Conservation (phyloP, 2,329 filamentous ascomycete species). For the Dactylonectria macrodidyma region DNA sequence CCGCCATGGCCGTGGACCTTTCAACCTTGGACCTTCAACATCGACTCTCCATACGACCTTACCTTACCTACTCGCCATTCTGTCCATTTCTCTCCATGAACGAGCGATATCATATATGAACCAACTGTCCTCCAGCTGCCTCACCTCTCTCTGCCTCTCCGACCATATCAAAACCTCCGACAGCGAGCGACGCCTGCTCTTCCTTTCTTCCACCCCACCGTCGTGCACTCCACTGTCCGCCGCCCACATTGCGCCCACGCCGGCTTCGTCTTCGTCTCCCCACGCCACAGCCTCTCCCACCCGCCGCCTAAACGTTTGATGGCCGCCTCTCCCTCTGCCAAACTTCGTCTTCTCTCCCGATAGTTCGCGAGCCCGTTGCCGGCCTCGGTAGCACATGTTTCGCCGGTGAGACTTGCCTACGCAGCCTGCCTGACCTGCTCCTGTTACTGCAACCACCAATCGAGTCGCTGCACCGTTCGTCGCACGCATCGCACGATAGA, state of each 20-base stretch:
- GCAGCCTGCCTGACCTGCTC: slow-evolving; percentile 39
- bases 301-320: slow-evolving; percentile 39
- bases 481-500: slow-evolving; percentile 41
- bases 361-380: slow-evolving; percentile 34
- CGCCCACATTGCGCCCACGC: slow-evolving; percentile 20
- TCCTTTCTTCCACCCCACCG: slow-evolving; percentile 35
- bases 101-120: slow-evolving; percentile 33
- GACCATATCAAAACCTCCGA: slow-evolving; percentile 20
- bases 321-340: slow-evolving; percentile 31
- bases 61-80: too few relatives aligned
- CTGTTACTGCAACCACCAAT: slow-evolving; percentile 37
- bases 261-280: slow-evolving; percentile 34
- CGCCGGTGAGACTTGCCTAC: slow-evolving; percentile 48
- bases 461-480: slow-evolving; percentile 40
- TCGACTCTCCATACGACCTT: not conserved
- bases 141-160: slow-evolving; percentile 7
- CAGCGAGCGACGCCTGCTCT: slow-evolving; percentile 23
- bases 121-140: slow-evolving; percentile 24
- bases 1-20: slow-evolving; percentile 24
- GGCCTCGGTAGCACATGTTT: slow-evolving; percentile 49
- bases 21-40: slow-evolving; percentile 15
- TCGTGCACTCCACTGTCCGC: slow-evolving; percentile 42
- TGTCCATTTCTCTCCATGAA: slow-evolving; percentile 24
- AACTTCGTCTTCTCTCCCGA: slow-evolving; percentile 10
- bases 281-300: slow-evolving; percentile 27